Base-by-base conservation (phyloP, 176 grass and related monocot species). In the Musa troglodytarum region DNA sequence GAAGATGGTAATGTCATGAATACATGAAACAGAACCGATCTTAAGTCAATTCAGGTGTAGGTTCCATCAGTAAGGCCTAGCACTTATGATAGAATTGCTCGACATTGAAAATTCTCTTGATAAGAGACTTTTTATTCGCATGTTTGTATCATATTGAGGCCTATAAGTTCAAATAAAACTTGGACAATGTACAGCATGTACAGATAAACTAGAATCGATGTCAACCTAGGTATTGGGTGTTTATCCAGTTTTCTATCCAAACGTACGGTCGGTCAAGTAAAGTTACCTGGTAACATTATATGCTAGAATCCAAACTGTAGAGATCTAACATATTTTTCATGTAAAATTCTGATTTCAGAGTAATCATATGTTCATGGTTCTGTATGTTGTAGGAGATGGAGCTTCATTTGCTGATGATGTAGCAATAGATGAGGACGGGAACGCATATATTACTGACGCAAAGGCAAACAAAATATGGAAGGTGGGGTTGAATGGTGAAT, bases 401-500 rank as follows among this genome's bases (percentile, higher is more conserved):
- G 67, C 69, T 14, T 81, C 87, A 6, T 77, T 91, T 3, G 80
- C 95, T 1, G 88, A 98, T 82, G 95, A 98, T 16, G 95, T 98
- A 53, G 86, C 88, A 3, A 14, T 84, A 2, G 95, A 98, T 73
- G 84, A 83, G 11, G 90, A 89, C 12, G 95, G 95, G 50, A 98
- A 89, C 76, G 80, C 88, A 9, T 98, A 98, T 76, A 83, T 98
- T 74, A 93, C 90, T 0, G 95, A 98, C 65, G 20, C 70, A 54
- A 82, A 29, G 73, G 81, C 80, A 14, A 87, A 74, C 80, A 98
- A 91, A 83, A 93, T 98, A 54, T 98, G 95, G 95, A 98, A 93
- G 78, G 77, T 93, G 20, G 74, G 90, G 29, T 83, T 80, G 9
- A 81, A 87, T 26, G 95, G 95, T 74, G 78, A 78, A 78, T 55